Conservation (phyloP, 768 basidiomycete genomes). For the Neoboletus subvelutipes region DNA sequence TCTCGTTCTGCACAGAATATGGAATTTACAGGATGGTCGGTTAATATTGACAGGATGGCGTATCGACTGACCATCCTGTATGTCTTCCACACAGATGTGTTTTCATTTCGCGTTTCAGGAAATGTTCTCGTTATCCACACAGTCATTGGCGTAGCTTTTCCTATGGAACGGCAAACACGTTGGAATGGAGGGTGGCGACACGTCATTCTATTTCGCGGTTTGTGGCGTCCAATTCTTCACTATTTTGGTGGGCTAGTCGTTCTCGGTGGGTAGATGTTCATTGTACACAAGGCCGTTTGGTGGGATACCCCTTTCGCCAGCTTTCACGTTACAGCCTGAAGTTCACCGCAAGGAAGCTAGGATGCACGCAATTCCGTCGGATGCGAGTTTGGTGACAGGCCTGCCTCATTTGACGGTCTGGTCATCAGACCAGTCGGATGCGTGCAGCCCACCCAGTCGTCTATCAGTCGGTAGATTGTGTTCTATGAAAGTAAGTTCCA, state of each 20-base stretch:
- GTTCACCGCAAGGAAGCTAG: not conserved
- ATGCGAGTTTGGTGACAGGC: too few species aligned
- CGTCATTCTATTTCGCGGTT: not conserved
- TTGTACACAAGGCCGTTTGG: not conserved
- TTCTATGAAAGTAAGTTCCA: not conserved
- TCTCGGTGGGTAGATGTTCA: not conserved
- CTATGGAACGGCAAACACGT: not conserved
- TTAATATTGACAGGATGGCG: not conserved
- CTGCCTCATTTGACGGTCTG: too few species aligned
- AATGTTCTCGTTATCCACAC: not conserved
- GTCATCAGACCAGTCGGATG: not conserved
- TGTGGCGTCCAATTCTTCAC: too few species aligned
- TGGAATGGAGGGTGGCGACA: not conserved
- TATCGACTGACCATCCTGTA: not conserved
- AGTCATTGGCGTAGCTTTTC: not conserved
- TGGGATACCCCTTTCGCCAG: not conserved
- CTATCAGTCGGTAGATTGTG: not conserved
- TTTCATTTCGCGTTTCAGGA: not conserved
- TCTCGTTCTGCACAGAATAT: not conserved
- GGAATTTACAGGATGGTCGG: not conserved
- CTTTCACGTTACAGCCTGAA: too few species aligned
- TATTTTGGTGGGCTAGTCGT: too few species aligned
- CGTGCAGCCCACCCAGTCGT: not conserved
- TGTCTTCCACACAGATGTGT: not conserved
- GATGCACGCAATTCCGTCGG: not conserved